Base-by-base conservation (phyloP, 192 early-diverging fungal species). In the Phlyctochytrium bullatum region DNA sequence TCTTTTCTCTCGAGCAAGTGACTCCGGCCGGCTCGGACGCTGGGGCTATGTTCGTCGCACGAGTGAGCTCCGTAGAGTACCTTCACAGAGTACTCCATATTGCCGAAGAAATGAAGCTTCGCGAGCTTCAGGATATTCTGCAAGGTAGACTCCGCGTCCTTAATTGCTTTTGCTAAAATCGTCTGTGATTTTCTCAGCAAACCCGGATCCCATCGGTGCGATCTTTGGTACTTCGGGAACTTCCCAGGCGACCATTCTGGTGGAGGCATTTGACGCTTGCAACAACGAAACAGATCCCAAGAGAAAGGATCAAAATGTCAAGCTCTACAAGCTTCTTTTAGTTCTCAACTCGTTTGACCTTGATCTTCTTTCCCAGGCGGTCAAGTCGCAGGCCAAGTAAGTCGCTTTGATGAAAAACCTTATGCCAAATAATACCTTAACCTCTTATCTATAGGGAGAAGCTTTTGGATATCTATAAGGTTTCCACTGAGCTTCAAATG, bases 321-420 rank as follows among this genome's bases (percentile, higher is more conserved):
- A 73, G 35, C 73, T 85, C n/a, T 85, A 85, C 76, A 85, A 85
- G 62, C 67, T 85, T 25, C 73, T 83, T 0, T 59, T 85, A 33
- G 65, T 85, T 40, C 23, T 85, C 36, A 85, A 85, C 61, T 69
- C 78, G 0, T 80, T 77, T 64, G 83, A 85, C 66, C 69, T 85
- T 32, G 67, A 83, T 53, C 58, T 83, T 52, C 74, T 83, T 78
- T 64, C 69, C 30, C 29, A 74, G 2, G 77, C 77, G 24, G 78
- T 85, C 53, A 76, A 79, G 53, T 69, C 53, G 27, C 61, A 81
- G 52, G 64, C 78, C 29, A 69, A 65, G 80, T 82, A 60, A 12
- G 52, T 30, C 30, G 31, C 31, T 3, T 71, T 29, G 0, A 73
- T 62, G 34, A n/a, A 29, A 47, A n/a, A n/a, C n/a, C 20, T 47